These are phyloP conservation scores for Hanseniaspora meyeri DNA, from an alignment of 805 yeast species.

Conservation along the genomic window DNA sequence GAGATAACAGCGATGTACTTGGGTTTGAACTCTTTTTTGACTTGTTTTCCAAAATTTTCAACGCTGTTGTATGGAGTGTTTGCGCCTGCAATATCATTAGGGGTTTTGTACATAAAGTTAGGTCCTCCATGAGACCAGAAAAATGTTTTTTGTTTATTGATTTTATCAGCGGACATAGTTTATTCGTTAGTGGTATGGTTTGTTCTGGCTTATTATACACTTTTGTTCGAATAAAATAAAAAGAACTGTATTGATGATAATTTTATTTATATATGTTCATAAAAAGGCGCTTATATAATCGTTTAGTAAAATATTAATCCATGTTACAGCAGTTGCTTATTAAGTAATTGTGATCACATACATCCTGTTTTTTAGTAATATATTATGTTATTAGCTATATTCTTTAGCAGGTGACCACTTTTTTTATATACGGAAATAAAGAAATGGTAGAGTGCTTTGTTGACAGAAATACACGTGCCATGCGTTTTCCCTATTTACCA, in stretches of 20 bases:
- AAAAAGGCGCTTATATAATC: too few relatives aligned
- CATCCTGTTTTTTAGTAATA: not conserved
- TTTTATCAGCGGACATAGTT: not conserved
- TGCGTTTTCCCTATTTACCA: too few relatives aligned
- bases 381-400: too few relatives aligned
- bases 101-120: slow-evolving; percentile 45
- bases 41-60: slow-evolving; percentile 38
- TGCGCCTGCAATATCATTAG: slow-evolving; percentile 31
- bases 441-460: not conserved
- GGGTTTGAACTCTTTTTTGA: slow-evolving; percentile 43
- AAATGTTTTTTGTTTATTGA: slow-evolving; percentile 36
- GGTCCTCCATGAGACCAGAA: slow-evolving; percentile 81
- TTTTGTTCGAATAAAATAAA: too few relatives aligned
- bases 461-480: not conserved
- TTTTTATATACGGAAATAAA: not conserved
- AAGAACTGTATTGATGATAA: too few relatives aligned
- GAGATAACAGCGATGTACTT: slow-evolving; percentile 54
- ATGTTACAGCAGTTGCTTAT: too few relatives aligned
- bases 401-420: too few relatives aligned
- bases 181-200: not conserved
- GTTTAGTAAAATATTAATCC: too few relatives aligned
- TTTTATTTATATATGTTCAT: too few relatives aligned
- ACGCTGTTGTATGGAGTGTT: slow-evolving; percentile 43
- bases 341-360: too few relatives aligned
- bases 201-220: not conserved